Evolutionary conservation across 78 protist genomes (phyloP), one percentile per base, ranked within the genome.

Genomic region (Ministeria vibrans): DNA sequence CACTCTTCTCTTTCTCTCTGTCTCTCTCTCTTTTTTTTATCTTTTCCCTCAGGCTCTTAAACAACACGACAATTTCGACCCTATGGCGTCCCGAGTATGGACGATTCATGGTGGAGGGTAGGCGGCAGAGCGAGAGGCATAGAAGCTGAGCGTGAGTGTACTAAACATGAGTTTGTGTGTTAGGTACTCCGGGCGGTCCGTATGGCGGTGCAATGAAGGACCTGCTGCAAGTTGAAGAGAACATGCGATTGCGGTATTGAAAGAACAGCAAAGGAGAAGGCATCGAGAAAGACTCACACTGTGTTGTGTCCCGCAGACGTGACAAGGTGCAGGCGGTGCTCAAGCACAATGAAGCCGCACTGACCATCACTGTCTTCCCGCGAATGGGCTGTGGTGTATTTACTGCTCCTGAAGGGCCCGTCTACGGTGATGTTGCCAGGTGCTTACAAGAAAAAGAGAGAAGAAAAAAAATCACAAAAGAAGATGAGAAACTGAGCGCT

Each of bases 21-120:
- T 59, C 30, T 59, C 25, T 20, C 64, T 2, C 6, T 20, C 64
- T 20, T 59, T 59, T 9, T 20, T 59, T 2, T 22, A n/a, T 59
- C 6, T 22, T 15, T 15, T 59, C 64, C 27, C 64, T 11, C 18
- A 2, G 9, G 64, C 11, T 59, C 34, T 59, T 11, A 5, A 59
- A 49, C 55, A 59, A 22, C 18, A 15, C 18, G 6, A 11, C 27
- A 9, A 22, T 59, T n/a, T 3, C 18, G 64, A 20, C 3, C 32
- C 64, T 87, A 27, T 95, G 96, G 96, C 80, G 88, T 72, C 98
- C 98, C 34, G 98, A 95, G 78, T 95, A 93, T 45, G 98, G 94
- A 27, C 45, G 84, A 28, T 92, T 80, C 78, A 93, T 93, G 96
- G 75, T 95, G 23, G 98, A 95, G 68, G 94, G 94, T 74, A 74